Conservation (phyloP, 192 early-diverging fungal genomes). For the Gaertneriomyces sp. region DNA sequence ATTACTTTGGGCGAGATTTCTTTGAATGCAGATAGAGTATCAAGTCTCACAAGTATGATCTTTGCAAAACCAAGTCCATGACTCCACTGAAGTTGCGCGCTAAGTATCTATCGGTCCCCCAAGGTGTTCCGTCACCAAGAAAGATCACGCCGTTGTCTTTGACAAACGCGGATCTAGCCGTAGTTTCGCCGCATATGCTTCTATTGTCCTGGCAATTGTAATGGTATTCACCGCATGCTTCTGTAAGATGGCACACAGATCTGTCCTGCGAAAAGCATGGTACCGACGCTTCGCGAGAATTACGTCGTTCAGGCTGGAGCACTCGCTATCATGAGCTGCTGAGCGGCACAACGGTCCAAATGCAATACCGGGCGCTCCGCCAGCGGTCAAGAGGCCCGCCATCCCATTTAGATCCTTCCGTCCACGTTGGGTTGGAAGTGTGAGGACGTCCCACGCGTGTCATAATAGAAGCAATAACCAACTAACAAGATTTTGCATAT, state of each 20-base stretch:
- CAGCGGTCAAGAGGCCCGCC: not conserved
- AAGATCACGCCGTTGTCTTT: not conserved
- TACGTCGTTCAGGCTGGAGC: not conserved
- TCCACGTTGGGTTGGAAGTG: not conserved
- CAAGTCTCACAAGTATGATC: not conserved
- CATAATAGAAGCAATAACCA: not conserved
- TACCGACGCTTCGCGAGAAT: not conserved
- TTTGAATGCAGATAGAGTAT: no score
- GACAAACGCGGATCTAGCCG: conserved; percentile 11
- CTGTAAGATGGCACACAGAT: not conserved
- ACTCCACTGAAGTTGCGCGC: not conserved
- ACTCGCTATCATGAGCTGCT: not conserved
- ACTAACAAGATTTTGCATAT: not conserved
- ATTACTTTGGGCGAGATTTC: no score
- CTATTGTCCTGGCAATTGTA: conserved; percentile 1
- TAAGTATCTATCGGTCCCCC: not conserved
- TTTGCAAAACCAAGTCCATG: not conserved
- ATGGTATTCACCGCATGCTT: not conserved
- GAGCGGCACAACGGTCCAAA: not conserved
- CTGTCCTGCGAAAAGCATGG: conserved; percentile 1
- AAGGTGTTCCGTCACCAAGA: not conserved
- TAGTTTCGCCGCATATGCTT: conserved; percentile 3
- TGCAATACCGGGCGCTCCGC: not conserved
- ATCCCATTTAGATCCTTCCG: not conserved
- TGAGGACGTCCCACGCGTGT: not conserved